Conservation (phyloP, 371 early-diverging fungal species). For the Mucor piriformis region DNA sequence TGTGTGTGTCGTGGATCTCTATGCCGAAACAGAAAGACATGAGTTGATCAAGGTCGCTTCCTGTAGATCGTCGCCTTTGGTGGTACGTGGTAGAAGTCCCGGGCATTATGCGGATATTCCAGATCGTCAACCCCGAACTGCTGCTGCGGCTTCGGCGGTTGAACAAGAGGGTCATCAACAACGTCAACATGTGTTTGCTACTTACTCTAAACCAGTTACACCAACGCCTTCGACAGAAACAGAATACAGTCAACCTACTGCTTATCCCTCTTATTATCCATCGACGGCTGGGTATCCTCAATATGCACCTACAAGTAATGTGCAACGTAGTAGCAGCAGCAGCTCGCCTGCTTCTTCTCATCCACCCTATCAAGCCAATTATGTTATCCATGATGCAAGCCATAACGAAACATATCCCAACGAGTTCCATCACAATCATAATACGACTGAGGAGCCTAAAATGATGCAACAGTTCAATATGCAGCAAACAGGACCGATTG, state of each 20-base stretch:
- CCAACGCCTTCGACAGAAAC: not conserved
- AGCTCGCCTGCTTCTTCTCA: conserved; percentile 22
- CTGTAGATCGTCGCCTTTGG: conserved; percentile 70
- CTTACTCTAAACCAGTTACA: not conserved
- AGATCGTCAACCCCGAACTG: not conserved
- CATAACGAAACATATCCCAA: conserved; percentile 9
- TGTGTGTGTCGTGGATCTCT: conserved; percentile 59
- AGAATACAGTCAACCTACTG: not conserved
- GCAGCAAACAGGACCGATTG: conserved; percentile 19
- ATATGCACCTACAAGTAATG: not conserved
- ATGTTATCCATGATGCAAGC: conserved; percentile 16
- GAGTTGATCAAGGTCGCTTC: conserved; percentile 54
- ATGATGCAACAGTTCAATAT: conserved; percentile 12
- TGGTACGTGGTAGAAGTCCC: conserved; percentile 86
- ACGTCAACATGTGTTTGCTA: conserved; percentile 3
- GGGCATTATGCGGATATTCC: conserved; percentile 74
- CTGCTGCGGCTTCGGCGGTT: not conserved
- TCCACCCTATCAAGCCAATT: conserved; percentile 14
- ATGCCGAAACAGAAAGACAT: conserved; percentile 57
- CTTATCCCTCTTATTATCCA: conserved; percentile 2
- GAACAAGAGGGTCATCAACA: no score
- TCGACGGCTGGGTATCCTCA: not conserved
- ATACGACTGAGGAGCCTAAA: conserved; percentile 3
- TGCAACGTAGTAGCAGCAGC: not conserved
- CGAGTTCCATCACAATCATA: conserved; percentile 7